Evolutionary conservation across 768 basidiomycete genomes (phyloP).

Genomic region (Tricholoma hemisulphureum): DNA sequence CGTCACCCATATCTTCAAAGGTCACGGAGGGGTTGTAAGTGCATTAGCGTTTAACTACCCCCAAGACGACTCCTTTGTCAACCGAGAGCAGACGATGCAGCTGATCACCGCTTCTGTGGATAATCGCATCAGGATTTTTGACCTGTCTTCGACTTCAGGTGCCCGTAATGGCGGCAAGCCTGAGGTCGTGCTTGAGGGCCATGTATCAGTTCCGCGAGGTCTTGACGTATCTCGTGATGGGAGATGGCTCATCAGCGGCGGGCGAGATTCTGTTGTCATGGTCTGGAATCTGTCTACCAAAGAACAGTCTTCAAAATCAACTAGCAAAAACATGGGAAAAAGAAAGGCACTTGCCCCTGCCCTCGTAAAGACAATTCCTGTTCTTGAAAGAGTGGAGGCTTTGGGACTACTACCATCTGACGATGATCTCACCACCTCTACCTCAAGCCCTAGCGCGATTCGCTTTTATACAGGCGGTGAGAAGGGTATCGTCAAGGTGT

Average conservation of each 20-base stretch:
- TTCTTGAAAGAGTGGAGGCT: slow-evolving; percentile 84
- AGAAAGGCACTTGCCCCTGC: slow-evolving; percentile 49
- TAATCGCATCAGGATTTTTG: slow-evolving; percentile 88
- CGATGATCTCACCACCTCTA: slow-evolving; percentile 47
- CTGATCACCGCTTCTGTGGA: slow-evolving; percentile 92
- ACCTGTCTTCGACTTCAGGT: slow-evolving; percentile 68
- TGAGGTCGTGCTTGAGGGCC: slow-evolving; percentile 86
- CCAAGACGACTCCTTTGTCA: slow-evolving; percentile 51
- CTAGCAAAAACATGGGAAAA: slow-evolving; percentile 51
- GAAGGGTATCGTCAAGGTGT: slow-evolving; percentile 80
- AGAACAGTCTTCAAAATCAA: slow-evolving; percentile 18
- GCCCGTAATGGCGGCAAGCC: slow-evolving; percentile 59
- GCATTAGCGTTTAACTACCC: slow-evolving; percentile 85
- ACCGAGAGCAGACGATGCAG: slow-evolving; percentile 58
- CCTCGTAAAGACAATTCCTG: slow-evolving; percentile 75
- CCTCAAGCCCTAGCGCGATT: slow-evolving; percentile 40
- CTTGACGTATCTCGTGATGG: slow-evolving; percentile 85
- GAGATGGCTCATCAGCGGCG: slow-evolving; percentile 86
- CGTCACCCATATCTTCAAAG: slow-evolving; percentile 92
- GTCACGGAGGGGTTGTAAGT: slow-evolving; percentile 96
- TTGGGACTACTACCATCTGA: slow-evolving; percentile 65
- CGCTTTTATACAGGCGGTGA: slow-evolving; percentile 90
- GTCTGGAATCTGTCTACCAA: slow-evolving; percentile 79
- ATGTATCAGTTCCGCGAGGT: slow-evolving; percentile 91
- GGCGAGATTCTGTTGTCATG: slow-evolving; percentile 88